phyloP scores from a whole-genome alignment of 2,329 filamentous ascomycete genomes.

The Fusarium nygamai region DNA sequence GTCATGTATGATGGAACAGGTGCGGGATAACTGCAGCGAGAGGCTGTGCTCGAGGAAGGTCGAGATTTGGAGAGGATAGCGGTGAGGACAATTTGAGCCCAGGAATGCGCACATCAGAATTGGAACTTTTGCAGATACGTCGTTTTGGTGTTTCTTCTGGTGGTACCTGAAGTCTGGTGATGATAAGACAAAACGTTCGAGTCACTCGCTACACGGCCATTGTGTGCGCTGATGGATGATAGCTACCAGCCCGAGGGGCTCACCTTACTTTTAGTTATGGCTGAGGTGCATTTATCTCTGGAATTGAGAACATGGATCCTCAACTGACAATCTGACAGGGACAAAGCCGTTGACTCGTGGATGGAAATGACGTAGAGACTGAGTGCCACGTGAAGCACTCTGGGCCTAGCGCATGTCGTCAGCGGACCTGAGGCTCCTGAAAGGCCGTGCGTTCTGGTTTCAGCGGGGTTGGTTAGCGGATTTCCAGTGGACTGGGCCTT shows the following conservation, averaged over 20 bases:
- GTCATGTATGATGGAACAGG: slow-evolving; percentile 1
- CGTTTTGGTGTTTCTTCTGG: slow-evolving; percentile 6
- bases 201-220: not conserved
- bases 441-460: not conserved
- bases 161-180: slow-evolving; percentile 24
- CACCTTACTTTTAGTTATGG: not conserved
- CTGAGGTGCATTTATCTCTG: not conserved
- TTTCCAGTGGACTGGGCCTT: slow-evolving; percentile 20
- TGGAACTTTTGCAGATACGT: slow-evolving; percentile 21
- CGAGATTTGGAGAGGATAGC: not conserved
- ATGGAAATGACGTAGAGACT: slow-evolving; percentile 24
- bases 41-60: slow-evolving; percentile 13
- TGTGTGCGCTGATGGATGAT: not conserved
- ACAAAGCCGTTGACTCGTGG: slow-evolving; percentile 7
- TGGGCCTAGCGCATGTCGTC: slow-evolving; percentile 30
- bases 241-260: not conserved
- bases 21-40: slow-evolving; percentile 8
- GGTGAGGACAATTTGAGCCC: slow-evolving; percentile 11
- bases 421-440: slow-evolving; percentile 31
- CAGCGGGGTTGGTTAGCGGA: slow-evolving; percentile 14
- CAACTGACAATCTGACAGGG: slow-evolving; percentile 3
- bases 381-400: slow-evolving; percentile 26
- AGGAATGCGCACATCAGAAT: slow-evolving; percentile 2
- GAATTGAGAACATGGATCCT: not conserved
- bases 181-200: not conserved